Percentiles rank a stretch among this genome's conserved stretches.
These are phyloP conservation scores for Morella rubra DNA, from an alignment of 306 rosid genomes.

Conservation along the genomic window DNA sequence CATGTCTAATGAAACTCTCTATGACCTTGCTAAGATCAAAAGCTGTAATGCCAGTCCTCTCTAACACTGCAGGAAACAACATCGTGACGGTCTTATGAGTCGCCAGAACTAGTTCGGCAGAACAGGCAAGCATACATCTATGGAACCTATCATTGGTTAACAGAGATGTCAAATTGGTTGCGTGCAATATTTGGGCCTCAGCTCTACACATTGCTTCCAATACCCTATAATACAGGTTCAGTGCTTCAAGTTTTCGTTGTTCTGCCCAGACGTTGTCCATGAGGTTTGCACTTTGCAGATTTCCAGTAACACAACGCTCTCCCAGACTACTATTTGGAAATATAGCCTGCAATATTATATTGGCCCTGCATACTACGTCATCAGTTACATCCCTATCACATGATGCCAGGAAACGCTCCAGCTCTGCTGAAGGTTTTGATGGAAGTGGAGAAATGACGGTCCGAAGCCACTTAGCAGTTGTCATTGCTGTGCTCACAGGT, in stretches of 20 bases:
- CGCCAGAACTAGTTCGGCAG: conserved; percentile 94
- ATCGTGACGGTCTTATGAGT: conserved; percentile 97
- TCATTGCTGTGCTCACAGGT: conserved; percentile 99
- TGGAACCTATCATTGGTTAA: conserved; percentile 98
- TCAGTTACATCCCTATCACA: conserved; percentile 83
- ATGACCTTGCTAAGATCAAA: conserved; percentile 99
- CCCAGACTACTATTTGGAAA: conserved; percentile 88
- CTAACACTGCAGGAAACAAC: conserved; percentile 98
- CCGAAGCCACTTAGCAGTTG: conserved; percentile 99
- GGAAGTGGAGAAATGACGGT: conserved; percentile 86
- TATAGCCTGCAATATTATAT: conserved; percentile 85
- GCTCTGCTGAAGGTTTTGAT: conserved; percentile 76
- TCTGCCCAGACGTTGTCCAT: conserved; percentile 98
- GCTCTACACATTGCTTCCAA: conserved; percentile 99
- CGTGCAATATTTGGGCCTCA: conserved; percentile 85
- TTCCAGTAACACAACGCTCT: conserved; percentile 69
- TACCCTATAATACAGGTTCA: conserved; percentile 83
- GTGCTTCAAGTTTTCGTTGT: conserved; percentile 87
- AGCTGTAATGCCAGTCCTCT: conserved; percentile 97
- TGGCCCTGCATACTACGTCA: conserved; percentile 86
- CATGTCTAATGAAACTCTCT: conserved; percentile 95
- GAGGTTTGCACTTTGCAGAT: conserved; percentile 68
- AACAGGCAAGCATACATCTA: conserved; percentile 98
- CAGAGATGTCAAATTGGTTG: conserved; percentile 81
- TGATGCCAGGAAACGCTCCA: conserved; percentile 71